These are phyloP conservation scores for Sambucus nigra DNA, from an alignment of 129 eudicot species.

Conservation along the genomic window DNA sequence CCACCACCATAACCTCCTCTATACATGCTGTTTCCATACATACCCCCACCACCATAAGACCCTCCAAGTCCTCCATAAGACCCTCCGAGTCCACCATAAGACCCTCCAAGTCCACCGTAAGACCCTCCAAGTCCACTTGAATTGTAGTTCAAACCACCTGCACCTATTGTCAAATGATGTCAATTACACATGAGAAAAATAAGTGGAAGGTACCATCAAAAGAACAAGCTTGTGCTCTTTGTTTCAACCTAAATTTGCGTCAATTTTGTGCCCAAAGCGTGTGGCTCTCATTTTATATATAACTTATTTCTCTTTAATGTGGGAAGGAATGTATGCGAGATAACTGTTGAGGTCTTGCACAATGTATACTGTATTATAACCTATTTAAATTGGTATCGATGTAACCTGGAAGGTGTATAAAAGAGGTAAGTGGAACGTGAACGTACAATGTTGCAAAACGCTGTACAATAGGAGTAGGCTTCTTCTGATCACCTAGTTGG, in stretches of 20 bases:
- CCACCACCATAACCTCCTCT: conserved; percentile 85
- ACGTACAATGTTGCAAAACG: no score
- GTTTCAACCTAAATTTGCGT: neutral
- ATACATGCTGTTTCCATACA: conserved; percentile 80
- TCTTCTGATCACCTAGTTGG: no score
- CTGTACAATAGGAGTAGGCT: no score
- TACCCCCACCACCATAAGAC: conserved; percentile 46
- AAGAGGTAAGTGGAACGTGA: no score
- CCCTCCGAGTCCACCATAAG: conserved; percentile 65
- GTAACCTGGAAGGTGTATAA: no score
- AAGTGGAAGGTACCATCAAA: neutral
- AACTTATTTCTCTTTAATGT: no score
- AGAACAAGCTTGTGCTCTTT: neutral
- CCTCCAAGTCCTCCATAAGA: conserved; percentile 66
- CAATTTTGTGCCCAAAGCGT: neutral
- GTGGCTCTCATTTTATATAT: no score
- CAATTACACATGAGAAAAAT: conserved; percentile 4
- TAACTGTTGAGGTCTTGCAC: no score
- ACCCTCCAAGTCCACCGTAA: conserved; percentile 63
- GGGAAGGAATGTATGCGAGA: no score
- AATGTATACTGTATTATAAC: no score
- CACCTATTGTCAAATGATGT: conserved; percentile 12
- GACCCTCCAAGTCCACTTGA: conserved; percentile 66
- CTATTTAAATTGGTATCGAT: no score
- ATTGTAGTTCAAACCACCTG: conserved; percentile 50